Conservation (phyloP, 305 asterid species). For the Fraxinus sp. region DNA sequence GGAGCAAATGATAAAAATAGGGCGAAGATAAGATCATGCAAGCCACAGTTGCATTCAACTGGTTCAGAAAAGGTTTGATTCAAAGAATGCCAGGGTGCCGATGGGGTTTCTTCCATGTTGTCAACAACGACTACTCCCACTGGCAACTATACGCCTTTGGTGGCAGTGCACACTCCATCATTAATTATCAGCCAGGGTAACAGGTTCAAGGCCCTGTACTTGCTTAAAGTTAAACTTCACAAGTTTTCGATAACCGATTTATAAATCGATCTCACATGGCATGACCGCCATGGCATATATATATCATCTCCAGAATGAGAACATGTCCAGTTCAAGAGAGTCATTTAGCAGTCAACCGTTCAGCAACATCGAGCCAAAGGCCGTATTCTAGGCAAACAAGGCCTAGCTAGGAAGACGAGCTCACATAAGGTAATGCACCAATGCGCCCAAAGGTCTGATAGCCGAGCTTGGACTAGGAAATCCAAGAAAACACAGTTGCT, state of each 20-base stretch:
- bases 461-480: not conserved
- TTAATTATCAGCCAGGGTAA: slow-evolving; percentile 50
- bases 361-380: not conserved
- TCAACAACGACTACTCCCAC: slow-evolving; percentile 40
- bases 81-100: slow-evolving; percentile 51
- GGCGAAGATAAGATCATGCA: slow-evolving; percentile 40
- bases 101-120: slow-evolving; percentile 43
- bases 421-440: not conserved
- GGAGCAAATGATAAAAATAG: slow-evolving; percentile 36
- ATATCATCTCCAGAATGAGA: not conserved
- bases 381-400: not conserved
- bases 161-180: slow-evolving; percentile 41
- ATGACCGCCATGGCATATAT: not conserved
- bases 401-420: not conserved
- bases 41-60: slow-evolving; percentile 41
- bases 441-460: not conserved
- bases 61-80: slow-evolving; percentile 37
- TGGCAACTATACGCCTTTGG: slow-evolving; percentile 47
- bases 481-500: not conserved
- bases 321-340: not conserved
- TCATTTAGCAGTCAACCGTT: not conserved
- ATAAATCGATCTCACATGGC: not conserved
- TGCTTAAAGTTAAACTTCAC: too few relatives aligned
- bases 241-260: too few relatives aligned
- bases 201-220: slow-evolving; percentile 33